Evolutionary conservation across 129 eudicot genomes (phyloP).

Genomic region (Smallanthus sonchifolius): DNA sequence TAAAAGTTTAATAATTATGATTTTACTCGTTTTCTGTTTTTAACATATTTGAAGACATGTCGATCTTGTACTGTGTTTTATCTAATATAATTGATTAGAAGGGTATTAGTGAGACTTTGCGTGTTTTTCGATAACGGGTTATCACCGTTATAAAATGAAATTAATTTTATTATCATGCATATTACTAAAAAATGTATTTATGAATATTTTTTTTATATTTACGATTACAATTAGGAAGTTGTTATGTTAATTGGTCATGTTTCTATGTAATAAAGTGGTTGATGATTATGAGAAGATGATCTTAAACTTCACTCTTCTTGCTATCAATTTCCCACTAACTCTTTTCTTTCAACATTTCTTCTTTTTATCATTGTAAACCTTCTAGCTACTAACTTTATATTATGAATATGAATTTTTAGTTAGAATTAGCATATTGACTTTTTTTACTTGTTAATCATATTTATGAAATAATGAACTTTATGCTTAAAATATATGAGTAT

Average conservation of each 20-base stretch:
- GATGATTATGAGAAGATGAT: constrained; percentile 19
- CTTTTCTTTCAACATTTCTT: constrained; percentile 23
- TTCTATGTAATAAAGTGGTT: constrained; percentile 11
- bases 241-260: constrained; percentile 12
- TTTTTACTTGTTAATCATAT: background rate
- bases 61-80: no score
- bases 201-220: background rate
- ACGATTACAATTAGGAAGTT: constrained; percentile 11
- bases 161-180: background rate
- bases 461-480: background rate
- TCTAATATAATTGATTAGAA: no score
- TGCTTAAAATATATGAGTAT: background rate
- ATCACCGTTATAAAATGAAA: no score
- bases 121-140: no score
- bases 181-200: background rate
- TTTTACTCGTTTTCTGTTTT: no score
- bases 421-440: background rate
- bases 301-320: constrained; percentile 41
- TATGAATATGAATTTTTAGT: background rate
- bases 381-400: constrained; percentile 1
- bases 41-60: no score
- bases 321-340: constrained; percentile 35
- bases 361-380: constrained; percentile 25
- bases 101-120: no score
- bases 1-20: no score